phyloP scores from a whole-genome alignment of 768 basidiomycete genomes.

The Lepiota brunneoincarnata region DNA sequence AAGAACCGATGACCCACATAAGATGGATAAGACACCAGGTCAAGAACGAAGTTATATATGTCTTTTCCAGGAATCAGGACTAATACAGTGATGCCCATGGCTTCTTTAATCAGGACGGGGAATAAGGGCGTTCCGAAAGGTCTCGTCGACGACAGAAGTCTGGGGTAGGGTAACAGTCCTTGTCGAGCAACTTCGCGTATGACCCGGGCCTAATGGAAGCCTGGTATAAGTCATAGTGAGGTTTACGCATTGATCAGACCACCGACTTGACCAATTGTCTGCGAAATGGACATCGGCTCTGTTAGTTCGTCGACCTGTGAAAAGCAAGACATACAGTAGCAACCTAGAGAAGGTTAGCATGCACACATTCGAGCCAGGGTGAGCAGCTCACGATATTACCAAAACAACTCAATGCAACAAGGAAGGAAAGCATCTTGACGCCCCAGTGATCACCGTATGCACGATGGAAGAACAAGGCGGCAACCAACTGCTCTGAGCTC shows the following conservation, averaged over 20 bases:
- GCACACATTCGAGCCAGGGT: neutral
- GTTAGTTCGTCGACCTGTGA: neutral
- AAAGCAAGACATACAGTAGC: neutral
- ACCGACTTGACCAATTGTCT: slow-evolving; percentile 28
- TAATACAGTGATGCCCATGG: slow-evolving; percentile 39
- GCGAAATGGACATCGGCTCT: no score
- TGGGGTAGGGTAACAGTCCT: slow-evolving; percentile 47
- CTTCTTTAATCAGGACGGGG: slow-evolving; percentile 37
- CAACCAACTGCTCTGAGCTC: slow-evolving; percentile 31
- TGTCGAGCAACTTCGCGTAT: slow-evolving; percentile 52
- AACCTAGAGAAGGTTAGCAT: neutral
- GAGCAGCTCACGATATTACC: slow-evolving; percentile 31
- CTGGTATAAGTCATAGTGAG: neutral
- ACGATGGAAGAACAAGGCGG: slow-evolving; percentile 30
- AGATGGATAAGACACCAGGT: slow-evolving; percentile 37
- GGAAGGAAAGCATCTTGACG: slow-evolving; percentile 26
- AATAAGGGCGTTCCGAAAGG: slow-evolving; percentile 49
- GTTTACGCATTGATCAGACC: neutral
- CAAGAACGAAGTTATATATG: slow-evolving; percentile 36
- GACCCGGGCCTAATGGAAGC: slow-evolving; percentile 33
- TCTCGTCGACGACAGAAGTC: slow-evolving; percentile 43
- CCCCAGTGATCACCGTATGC: slow-evolving; percentile 27
- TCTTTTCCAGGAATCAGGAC: slow-evolving; percentile 34
- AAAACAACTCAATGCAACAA: slow-evolving; percentile 33
- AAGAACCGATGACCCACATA: slow-evolving; percentile 23